Conservation (phyloP, 2,329 filamentous ascomycete species). For the Teratosphaeria destructans region DNA sequence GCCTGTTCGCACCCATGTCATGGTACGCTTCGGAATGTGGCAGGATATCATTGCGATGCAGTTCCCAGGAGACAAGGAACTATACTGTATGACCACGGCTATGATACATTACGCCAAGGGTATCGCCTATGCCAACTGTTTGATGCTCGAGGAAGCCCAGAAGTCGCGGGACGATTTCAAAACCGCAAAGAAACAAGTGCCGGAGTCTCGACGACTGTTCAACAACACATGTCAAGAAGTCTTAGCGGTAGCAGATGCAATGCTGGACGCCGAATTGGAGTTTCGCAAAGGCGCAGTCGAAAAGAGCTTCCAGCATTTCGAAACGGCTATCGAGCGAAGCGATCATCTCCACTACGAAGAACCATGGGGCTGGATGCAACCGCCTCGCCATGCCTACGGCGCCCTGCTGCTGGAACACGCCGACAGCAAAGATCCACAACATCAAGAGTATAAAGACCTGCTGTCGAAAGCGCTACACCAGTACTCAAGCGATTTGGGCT, state of each 20-base stretch:
- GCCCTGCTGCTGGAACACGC: constrained; percentile 56
- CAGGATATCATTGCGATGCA: constrained; percentile 48
- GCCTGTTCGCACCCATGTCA: constrained; percentile 55
- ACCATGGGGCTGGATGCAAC: constrained; percentile 72
- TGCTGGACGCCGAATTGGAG: constrained; percentile 64
- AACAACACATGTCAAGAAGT: constrained; percentile 58
- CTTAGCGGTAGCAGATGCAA: constrained; percentile 47
- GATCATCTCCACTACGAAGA: constrained; percentile 59
- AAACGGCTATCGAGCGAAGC: constrained; percentile 46
- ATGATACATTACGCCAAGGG: constrained; percentile 59
- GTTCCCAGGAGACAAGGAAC: constrained; percentile 45
- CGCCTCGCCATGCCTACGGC: constrained; percentile 57
- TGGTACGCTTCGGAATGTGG: constrained; percentile 67
- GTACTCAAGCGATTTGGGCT: neutral
- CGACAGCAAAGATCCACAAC: neutral
- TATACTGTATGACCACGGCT: constrained; percentile 62
- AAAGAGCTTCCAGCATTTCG: constrained; percentile 41
- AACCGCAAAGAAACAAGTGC: constrained; percentile 43
- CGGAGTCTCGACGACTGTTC: constrained; percentile 52
- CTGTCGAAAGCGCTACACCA: neutral
- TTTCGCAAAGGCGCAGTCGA: constrained; percentile 32
- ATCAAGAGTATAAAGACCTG: neutral
- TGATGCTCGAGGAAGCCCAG: constrained; percentile 45
- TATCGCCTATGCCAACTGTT: constrained; percentile 53
- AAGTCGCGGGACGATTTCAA: constrained; percentile 42